Evolutionary conservation across 805 yeast genomes (phyloP), one percentile per base, ranked within the genome.

Genomic region (Candida oleophila): DNA sequence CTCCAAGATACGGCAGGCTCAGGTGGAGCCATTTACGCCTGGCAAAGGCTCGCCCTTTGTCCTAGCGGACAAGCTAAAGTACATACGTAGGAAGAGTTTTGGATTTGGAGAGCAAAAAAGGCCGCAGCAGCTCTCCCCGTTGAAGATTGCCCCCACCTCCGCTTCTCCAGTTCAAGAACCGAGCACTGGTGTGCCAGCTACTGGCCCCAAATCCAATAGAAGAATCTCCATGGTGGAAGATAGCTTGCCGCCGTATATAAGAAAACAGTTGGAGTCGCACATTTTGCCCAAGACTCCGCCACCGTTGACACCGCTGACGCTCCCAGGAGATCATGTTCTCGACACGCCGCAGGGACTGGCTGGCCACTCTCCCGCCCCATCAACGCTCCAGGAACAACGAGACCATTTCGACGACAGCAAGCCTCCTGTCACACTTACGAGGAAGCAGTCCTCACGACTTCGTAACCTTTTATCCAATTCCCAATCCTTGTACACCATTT

Each of bases 161-260:
- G 30, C 11, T 7, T 25, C 30, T 25, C 30, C 30, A 7, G 30
- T 25, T 25, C 5, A 25, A 25, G 30, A 25, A 7, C 30, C 30
- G 30, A 25, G 9, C 30, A 25, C 30, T 25, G 38, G 16, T 5
- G 43, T 47, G 18, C 22, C 25, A 37, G 25, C 14, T n/a, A 21
- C 11, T 15, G 8, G 44, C 28, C 35, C 40, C 16, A n/a, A 42
- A 41, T 30, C 45, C 19, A 35, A 44, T 12, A 53, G 71, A 50
- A 53, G 75, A 38, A 46, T 50, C 21, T 70, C 75, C 3, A 38
- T 71, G 37, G 71, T 71, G 19, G 71, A 67, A 2, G 69, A 66
- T 32, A 60, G 55, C 35, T 55, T 71, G 9, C 77, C 77, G 1
- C 30, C 47, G 11, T 71, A 71, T 46, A 70, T 71, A 28, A 55